Evolutionary conservation across 2,329 filamentous ascomycete genomes (phyloP).

Genomic region (Neocatenulostroma microsporum): DNA sequence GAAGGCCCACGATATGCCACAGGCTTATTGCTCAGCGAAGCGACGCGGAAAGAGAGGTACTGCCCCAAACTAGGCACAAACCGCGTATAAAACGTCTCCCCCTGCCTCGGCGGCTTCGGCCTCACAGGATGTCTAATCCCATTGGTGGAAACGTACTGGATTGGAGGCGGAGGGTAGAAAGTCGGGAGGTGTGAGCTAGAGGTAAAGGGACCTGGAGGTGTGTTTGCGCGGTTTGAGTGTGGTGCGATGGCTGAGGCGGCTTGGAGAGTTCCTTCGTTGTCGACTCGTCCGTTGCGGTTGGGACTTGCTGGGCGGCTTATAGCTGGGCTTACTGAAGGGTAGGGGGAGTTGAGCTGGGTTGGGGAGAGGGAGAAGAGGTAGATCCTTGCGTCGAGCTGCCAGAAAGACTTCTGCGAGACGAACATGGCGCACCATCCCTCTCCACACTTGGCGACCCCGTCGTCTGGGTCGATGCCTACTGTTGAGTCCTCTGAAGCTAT

Average conservation of each 20-base stretch:
- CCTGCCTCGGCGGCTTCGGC: conserved; percentile 81
- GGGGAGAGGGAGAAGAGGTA: conserved; percentile 82
- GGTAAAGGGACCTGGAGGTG: conserved; percentile 59
- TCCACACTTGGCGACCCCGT: conserved; percentile 43
- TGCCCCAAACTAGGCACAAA: conserved; percentile 75
- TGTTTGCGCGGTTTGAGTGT: conserved; percentile 16
- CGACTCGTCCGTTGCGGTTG: conserved; percentile 16
- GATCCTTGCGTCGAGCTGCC: conserved; percentile 80
- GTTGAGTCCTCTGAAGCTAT: conserved; percentile 67
- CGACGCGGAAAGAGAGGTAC: conserved; percentile 82
- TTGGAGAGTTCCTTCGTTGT: no score
- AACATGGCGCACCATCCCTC: conserved; percentile 75
- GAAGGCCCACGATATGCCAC: conserved; percentile 57
- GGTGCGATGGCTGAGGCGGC: conserved; percentile 11
- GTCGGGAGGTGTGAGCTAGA: conserved; percentile 81
- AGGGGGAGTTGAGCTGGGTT: conserved; percentile 37
- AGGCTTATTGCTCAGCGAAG: conserved; percentile 58
- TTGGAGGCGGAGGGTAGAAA: conserved; percentile 76
- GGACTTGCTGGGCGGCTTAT: conserved; percentile 47
- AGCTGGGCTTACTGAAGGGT: conserved; percentile 44
- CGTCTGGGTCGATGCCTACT: conserved; percentile 56
- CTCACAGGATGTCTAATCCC: conserved; percentile 76
- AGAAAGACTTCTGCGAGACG: conserved; percentile 71
- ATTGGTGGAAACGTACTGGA: conserved; percentile 73
- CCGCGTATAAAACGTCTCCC: conserved; percentile 83